Conservation (phyloP, 83 land plant genomes). For the Diphasiastrum complanatum region DNA sequence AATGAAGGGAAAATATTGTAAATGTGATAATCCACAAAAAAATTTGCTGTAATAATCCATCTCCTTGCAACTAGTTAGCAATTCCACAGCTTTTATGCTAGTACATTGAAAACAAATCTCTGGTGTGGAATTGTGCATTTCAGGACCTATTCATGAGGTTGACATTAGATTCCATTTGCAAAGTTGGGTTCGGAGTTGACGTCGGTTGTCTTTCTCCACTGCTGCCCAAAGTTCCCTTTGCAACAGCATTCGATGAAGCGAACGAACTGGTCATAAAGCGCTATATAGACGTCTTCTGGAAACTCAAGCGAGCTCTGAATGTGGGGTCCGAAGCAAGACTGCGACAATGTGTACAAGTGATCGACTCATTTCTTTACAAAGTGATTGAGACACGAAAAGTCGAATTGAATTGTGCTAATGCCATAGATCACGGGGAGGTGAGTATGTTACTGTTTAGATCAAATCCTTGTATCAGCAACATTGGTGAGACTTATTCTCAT, state of each 20-base stretch:
- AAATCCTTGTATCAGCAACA: not conserved
- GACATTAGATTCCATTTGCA: conserved; percentile 35
- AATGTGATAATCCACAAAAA: not conserved
- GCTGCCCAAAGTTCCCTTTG: conserved; percentile 31
- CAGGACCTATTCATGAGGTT: conserved; percentile 40
- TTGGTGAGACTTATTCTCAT: not conserved
- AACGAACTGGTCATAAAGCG: conserved; percentile 30
- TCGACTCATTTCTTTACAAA: conserved; percentile 26
- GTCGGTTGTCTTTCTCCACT: conserved; percentile 25
- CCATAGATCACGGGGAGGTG: conserved; percentile 12
- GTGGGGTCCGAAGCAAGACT: conserved; percentile 31
- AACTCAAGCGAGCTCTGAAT: conserved; percentile 26
- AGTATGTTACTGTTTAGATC: not conserved
- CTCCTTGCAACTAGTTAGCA: too few species aligned
- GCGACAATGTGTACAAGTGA: conserved; percentile 18
- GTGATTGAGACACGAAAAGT: conserved; percentile 25
- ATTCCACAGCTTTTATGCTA: too few species aligned
- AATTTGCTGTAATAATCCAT: not conserved
- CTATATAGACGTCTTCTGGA: conserved; percentile 31
- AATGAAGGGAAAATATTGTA: too few species aligned
- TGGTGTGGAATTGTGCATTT: too few species aligned
- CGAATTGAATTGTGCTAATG: conserved; percentile 14
- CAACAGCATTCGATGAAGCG: conserved; percentile 25
- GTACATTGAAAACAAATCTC: not conserved
- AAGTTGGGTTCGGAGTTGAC: conserved; percentile 32